These are phyloP conservation scores for Linum tenue DNA, from an alignment of 345 rosid genomes.

Conservation along the genomic window DNA sequence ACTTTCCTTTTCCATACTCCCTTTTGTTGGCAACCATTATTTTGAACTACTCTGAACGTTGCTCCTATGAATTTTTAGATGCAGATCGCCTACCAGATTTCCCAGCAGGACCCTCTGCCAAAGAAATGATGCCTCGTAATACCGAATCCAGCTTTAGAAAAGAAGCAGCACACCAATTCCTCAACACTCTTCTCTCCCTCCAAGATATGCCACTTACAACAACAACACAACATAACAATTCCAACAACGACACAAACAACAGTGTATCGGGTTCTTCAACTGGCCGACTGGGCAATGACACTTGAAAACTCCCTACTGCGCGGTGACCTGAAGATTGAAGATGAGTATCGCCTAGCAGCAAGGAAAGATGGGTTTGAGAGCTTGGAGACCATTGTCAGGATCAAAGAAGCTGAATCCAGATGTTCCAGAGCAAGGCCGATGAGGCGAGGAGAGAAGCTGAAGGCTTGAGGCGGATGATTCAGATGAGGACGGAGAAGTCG, in stretches of 20 bases:
- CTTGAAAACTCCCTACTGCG: background rate
- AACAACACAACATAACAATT: background rate
- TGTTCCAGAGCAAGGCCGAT: constrained; percentile 92
- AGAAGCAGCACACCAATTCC: constrained; percentile 36
- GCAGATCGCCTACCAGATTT: constrained; percentile 41
- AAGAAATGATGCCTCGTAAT: constrained; percentile 30
- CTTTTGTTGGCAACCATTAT: too few species aligned
- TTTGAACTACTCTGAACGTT: background rate
- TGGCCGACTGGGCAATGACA: constrained; percentile 22
- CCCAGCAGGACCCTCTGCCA: constrained; percentile 32
- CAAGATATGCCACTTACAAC: constrained; percentile 31
- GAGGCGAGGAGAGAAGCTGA: constrained; percentile 83
- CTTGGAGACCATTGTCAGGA: constrained; percentile 75
- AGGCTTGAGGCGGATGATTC: constrained; percentile 48
- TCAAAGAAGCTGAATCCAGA: constrained; percentile 83
- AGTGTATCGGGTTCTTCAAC: constrained; percentile 22
- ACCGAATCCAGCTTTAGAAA: constrained; percentile 40
- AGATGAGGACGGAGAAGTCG: constrained; percentile 45
- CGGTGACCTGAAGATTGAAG: constrained; percentile 25
- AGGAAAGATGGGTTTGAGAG: constrained; percentile 57
- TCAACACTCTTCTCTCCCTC: constrained; percentile 38
- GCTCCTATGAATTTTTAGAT: constrained; percentile 17
- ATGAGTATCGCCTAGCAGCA: constrained; percentile 25
- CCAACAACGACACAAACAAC: background rate
- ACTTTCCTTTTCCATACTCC: background rate